Evolutionary conservation across 2,329 filamentous ascomycete species (phyloP), one percentile per base, ranked within the genome.

Genomic region (Corinectria fuckeliana): DNA sequence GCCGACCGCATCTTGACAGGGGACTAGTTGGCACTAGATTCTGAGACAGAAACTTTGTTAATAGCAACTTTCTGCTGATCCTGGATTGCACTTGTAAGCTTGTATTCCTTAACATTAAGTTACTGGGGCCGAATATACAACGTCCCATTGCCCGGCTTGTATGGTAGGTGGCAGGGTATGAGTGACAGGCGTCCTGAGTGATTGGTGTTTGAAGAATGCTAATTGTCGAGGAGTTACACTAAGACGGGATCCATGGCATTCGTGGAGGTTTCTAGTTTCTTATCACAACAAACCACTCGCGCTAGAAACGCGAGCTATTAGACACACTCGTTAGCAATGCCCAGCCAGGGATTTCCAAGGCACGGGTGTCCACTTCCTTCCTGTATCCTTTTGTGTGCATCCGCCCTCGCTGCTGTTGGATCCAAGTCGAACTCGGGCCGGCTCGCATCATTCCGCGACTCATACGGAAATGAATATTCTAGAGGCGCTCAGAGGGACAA

Each of bases 21-120:
- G 60, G 76, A 71, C 63, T 82, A 71, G 61, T 80, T 76, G 21
- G 73, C 72, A 26, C 71, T 71, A 4, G 79, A 78, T 25, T 70
- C 68, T 4, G 81, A 80, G 30, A 82, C 74, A 8, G 78, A 75
- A 25, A 82, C 69, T 38, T 77, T 70, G 53, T 82, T 81, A 55
- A 81, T 66, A 36, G 70, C 67, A 23, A 71, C 63, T 47, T 69
- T 74, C 32, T 64, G 60, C 34, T 62, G 60, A 32, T 65, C 56
- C 67, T 71, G 41, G 4, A 10, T 20, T n/a, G 5, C 7, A n/a
- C 8, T 23, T 14, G 41, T 57, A n/a, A 60, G 45, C 50, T n/a
- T 2, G 5, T 6, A 5, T 4, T 16, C 41, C 14, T 11, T 6
- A 3, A 16, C 8, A 8, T 20, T 16, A 25, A 13, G 34, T 4